Conservation (phyloP, 1,284 basidiomycete species). For the Ceratobasidium theobromae region DNA sequence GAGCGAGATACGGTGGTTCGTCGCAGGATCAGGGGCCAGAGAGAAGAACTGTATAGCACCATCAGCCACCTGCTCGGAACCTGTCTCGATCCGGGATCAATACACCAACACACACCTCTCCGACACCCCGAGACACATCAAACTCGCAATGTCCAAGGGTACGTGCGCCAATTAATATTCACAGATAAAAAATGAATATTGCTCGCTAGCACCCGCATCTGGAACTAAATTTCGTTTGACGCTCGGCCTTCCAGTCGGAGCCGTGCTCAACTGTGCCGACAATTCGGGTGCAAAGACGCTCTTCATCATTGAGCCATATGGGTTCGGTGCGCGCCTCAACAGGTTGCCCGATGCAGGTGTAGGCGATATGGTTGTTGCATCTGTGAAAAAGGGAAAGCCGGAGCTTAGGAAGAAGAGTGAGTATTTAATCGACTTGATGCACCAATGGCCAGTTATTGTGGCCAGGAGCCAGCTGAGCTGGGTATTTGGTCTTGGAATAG, state of each 20-base stretch:
- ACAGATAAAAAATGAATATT: background rate
- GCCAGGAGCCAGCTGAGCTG: too few species aligned
- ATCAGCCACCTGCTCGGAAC: conserved; percentile 7
- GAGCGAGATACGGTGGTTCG: too few species aligned
- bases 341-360: conserved; percentile 97
- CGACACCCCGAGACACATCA: background rate
- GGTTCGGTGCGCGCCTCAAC: conserved; percentile 95
- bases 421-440: conserved; percentile 42
- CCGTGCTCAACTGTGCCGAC: conserved; percentile 99
- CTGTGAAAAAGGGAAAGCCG: conserved; percentile 99
- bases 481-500: too few species aligned
- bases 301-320: conserved; percentile 87
- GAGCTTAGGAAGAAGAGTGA: conserved; percentile 99
- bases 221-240: conserved; percentile 99
- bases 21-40: background rate
- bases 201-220: background rate
- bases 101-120: background rate
- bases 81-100: conserved; percentile 11
- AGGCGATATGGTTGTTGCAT: conserved; percentile 98
- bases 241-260: conserved; percentile 95
- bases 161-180: conserved; percentile 1
- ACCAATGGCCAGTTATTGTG: too few species aligned
- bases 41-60: conserved; percentile 5
- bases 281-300: conserved; percentile 99
- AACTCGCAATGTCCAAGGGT: conserved; percentile 31